Base-by-base conservation (phyloP, 83 land plant species). In the Diphasiastrum complanatum region DNA sequence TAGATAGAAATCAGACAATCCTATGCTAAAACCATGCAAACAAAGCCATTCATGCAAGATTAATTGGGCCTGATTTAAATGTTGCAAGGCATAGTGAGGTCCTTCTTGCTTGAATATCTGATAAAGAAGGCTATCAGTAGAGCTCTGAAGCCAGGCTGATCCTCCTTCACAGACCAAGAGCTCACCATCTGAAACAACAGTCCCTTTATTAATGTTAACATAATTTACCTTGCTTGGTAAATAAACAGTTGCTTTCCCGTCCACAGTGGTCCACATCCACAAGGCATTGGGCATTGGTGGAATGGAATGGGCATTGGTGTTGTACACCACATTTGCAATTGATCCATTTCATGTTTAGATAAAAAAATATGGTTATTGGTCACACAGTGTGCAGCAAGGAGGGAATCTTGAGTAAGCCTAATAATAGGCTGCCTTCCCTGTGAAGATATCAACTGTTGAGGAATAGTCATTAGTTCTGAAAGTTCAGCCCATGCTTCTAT, bases 391-490 rank as follows among this genome's bases (percentile, higher is more conserved):
- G 82, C 70, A 5, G 84, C 79, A 40, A 93, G 69, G 45, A 80
- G 58, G 1, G 92, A 64, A 68, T 93, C 99, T 46, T 75, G 67
- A 3, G 71, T 82, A 29, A 93, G 45, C 26, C 78, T 71, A 59
- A 85, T 48, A 33, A 79, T 89, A 5, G 84, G 62, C 22, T 65
- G 72, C 18, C 89, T 96, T 51, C 65, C 75, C 35, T 89, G 96
- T 1, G 99, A 85, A 65, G 79, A 78, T 38, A 75, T 67, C 61
- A 93, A 31, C 48, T 93, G 99, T n/a, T 80, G 70, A 48, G 96
- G 82, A 29, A 89, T 81, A 18, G 71, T 62, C 53, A 93, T 79
- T 3, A 93, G 63, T 58, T 80, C 86, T 11, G 65, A 16, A 32
- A 77, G 79, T 25, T 93, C 99, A 23, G 99, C 91, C 51, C 73